Evolutionary conservation across 2,329 filamentous ascomycete genomes (phyloP).

Genomic region (Fusarium decemcellulare): DNA sequence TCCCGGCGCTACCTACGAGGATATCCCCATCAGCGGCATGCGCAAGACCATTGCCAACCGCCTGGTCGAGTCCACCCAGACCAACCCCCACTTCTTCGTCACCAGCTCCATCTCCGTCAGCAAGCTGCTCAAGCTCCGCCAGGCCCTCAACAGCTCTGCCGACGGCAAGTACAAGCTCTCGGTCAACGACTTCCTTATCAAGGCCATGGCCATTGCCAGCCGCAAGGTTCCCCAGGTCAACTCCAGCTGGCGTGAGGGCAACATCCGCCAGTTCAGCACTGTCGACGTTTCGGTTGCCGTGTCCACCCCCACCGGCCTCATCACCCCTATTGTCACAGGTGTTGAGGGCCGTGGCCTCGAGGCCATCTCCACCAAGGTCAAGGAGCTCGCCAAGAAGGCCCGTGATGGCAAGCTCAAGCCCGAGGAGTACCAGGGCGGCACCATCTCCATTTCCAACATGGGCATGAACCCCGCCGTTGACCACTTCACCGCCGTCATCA

Average conservation of each 20-base stretch:
- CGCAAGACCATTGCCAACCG: constrained; percentile 97
- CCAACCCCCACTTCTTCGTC: constrained; percentile 99
- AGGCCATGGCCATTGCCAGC: constrained; percentile 90
- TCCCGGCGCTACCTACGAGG: constrained; percentile 80
- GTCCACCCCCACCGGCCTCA: constrained; percentile 91
- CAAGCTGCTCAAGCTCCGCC: constrained; percentile 96
- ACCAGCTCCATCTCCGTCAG: constrained; percentile 90
- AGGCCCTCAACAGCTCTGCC: constrained; percentile 89
- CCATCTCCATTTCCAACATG: constrained; percentile 99
- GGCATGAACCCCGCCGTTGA: constrained; percentile 98
- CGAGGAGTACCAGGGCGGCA: constrained; percentile 98
- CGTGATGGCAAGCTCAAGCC: constrained; percentile 99
- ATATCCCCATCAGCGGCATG: constrained; percentile 90
- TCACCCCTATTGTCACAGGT: constrained; percentile 96
- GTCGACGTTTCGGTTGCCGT: constrained; percentile 98
- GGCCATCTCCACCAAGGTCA: constrained; percentile 89
- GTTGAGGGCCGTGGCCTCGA: constrained; percentile 90
- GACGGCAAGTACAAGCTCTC: constrained; percentile 99
- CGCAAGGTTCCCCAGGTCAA: constrained; percentile 97
- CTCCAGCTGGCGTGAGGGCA: constrained; percentile 91
- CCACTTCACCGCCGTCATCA: constrained; percentile 98
- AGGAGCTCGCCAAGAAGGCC: constrained; percentile 96
- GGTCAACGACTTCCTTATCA: constrained; percentile 99
- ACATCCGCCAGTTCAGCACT: constrained; percentile 92
- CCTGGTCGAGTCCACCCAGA: constrained; percentile 87